Conservation (phyloP, 2,329 filamentous ascomycete species). For the Mycogone perniciosa region DNA sequence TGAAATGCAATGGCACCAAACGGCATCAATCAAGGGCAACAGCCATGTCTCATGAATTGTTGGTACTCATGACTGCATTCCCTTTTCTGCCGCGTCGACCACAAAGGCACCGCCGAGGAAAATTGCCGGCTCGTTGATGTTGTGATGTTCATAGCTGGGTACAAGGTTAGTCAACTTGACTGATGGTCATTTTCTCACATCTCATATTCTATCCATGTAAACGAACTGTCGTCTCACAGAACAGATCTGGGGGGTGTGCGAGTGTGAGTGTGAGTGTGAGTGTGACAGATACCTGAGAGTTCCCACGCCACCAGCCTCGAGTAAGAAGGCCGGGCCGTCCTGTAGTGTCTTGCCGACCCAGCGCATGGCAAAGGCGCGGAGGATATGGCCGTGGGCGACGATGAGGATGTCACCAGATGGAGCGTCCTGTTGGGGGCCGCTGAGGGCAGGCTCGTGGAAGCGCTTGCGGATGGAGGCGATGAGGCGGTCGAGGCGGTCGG, state of each 20-base stretch:
- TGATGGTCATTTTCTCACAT: too few relatives aligned
- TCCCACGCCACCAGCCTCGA: constrained; percentile 85
- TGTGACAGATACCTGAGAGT: constrained; percentile 55
- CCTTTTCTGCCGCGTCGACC: constrained; percentile 34
- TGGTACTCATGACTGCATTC: background rate
- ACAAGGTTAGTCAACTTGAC: background rate
- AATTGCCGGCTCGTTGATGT: constrained; percentile 71
- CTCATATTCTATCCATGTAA: too few relatives aligned
- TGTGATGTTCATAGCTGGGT: constrained; percentile 70
- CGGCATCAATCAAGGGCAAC: too few relatives aligned
- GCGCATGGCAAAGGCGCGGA: constrained; percentile 80
- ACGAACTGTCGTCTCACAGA: too few relatives aligned
- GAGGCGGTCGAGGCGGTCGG: constrained; percentile 63
- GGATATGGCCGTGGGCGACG: constrained; percentile 85
- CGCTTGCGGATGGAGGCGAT: constrained; percentile 67
- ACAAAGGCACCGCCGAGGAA: constrained; percentile 67
- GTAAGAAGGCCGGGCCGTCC: constrained; percentile 69
- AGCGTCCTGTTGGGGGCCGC: constrained; percentile 17
- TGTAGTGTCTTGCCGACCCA: constrained; percentile 71
- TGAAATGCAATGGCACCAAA: too few relatives aligned
- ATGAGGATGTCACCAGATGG: constrained; percentile 42
- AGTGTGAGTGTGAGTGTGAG: background rate
- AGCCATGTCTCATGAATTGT: background rate
- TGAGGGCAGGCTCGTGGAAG: constrained; percentile 58
- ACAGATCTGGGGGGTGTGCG: background rate